phyloP scores from a whole-genome alignment of 148 eudicot species.

The Spergularia bocconei region DNA sequence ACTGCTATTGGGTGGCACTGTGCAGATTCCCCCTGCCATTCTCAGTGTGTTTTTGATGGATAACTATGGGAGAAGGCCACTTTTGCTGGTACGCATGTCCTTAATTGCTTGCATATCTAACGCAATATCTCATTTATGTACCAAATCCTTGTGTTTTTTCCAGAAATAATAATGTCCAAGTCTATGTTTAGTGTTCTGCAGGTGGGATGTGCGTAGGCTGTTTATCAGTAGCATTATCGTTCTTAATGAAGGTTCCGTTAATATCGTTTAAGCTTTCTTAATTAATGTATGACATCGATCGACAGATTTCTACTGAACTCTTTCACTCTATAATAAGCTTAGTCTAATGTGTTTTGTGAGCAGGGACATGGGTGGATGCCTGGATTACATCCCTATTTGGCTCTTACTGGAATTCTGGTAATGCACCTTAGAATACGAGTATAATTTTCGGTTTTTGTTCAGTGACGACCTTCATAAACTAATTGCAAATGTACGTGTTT shows the following conservation, averaged over 20 bases:
- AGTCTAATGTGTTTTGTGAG: neutral
- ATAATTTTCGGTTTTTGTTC: no score
- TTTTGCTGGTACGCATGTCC: conserved; percentile 45
- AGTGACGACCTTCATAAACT: no score
- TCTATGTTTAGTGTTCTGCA: conserved; percentile 27
- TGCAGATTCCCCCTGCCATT: conserved; percentile 45
- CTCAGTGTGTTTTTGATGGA: conserved; percentile 48
- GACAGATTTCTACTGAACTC: neutral
- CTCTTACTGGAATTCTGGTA: conserved; percentile 35
- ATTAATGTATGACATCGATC: neutral
- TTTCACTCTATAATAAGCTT: no score
- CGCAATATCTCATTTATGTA: no score
- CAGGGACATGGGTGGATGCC: conserved; percentile 34
- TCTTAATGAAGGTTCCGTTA: conserved; percentile 31
- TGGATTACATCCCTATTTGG: conserved; percentile 31
- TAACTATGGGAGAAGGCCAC: conserved; percentile 46
- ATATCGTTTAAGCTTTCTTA: neutral
- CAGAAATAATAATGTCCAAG: neutral
- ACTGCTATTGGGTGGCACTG: neutral
- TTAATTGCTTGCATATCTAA: neutral
- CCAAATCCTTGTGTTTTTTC: neutral
- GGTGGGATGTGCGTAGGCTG: conserved; percentile 30
- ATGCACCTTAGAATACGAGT: no score
- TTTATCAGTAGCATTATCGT: conserved; percentile 27
- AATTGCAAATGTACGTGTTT: no score